Evolutionary conservation across 1,284 basidiomycete genomes (phyloP).

Genomic region (Nidula niveotomentosa): DNA sequence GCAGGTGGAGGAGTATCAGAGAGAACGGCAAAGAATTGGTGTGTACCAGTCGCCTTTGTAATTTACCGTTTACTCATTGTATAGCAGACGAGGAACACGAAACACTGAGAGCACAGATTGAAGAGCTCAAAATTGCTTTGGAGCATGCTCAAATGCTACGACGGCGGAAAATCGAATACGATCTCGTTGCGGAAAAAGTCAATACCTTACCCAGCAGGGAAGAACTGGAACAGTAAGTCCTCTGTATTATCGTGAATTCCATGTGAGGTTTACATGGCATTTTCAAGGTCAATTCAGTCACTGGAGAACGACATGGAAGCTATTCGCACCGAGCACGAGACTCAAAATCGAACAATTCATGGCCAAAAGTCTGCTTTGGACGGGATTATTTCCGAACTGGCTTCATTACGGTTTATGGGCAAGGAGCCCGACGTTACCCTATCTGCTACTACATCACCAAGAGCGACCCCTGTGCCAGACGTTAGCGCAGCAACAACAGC

Average conservation of each 20-base stretch:
- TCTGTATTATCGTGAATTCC: neutral
- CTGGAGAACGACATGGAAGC: slow-evolving; percentile 78
- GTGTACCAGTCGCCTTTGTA: slow-evolving; percentile 19
- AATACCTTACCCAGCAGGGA: slow-evolving; percentile 74
- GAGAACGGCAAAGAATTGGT: slow-evolving; percentile 71
- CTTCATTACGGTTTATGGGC: slow-evolving; percentile 60
- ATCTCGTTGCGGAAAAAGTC: slow-evolving; percentile 77
- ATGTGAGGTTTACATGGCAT: slow-evolving; percentile 3
- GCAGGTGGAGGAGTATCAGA: slow-evolving; percentile 78
- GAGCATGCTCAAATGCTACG: slow-evolving; percentile 77
- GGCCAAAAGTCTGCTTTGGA: slow-evolving; percentile 69
- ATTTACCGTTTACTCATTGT: slow-evolving; percentile 8
- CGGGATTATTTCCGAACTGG: slow-evolving; percentile 59
- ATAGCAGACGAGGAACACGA: slow-evolving; percentile 66
- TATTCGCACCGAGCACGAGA: slow-evolving; percentile 72
- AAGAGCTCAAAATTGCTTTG: slow-evolving; percentile 69
- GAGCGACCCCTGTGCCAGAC: slow-evolving; percentile 51
- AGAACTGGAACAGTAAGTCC: slow-evolving; percentile 67
- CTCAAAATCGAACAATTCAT: slow-evolving; percentile 62
- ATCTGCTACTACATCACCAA: slow-evolving; percentile 39
- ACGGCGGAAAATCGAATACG: slow-evolving; percentile 79
- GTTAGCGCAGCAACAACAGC: slow-evolving; percentile 11
- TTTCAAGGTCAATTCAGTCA: slow-evolving; percentile 57
- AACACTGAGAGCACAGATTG: slow-evolving; percentile 64
- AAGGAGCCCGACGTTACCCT: slow-evolving; percentile 52